Evolutionary conservation across 306 rosid genomes (phyloP), one percentile per base, ranked within the genome.

Genomic region (Erythrophleum fordii): DNA sequence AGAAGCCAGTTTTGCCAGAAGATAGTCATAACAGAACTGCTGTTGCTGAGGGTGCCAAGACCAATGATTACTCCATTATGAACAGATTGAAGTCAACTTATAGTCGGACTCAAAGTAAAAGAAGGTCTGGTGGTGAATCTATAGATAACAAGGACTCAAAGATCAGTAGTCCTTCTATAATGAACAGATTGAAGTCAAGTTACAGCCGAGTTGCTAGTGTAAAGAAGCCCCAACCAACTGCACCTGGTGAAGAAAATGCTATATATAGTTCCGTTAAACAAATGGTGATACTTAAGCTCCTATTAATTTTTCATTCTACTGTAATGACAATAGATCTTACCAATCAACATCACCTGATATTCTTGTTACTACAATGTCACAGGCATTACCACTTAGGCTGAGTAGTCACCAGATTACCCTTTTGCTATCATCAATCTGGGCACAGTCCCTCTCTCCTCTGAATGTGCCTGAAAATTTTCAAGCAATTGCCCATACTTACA

Each of bases 401-500:
- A 93, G 99, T 86, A 95, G 91, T 85, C 97, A 84, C 82, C 99
- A 95, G 88, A 93, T 95, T 80, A 87, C 92, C 75, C 93, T 90
- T 75, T 79, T 95, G 87, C 90, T 95, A 51, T 95, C 95, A 69
- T 95, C 99, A 78, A 85, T 95, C 85, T 91, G 90, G 91, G 98
- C 80, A 28, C 99, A 95, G 85, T 88, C 97, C 78, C 20, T 91
- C 73, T 90, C 96, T 77, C 90, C 97, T 58, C 77, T 80, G 69
- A 95, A 95, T 80, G 77, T 84, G 65, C 94, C 99, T 49, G 93
- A 83, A 86, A 95, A 88, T 80, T 95, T 89, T 86, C 97, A 91
- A 91, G 99, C 97, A 84, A 93, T 95, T 28, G 91, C 99, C 77
- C 99, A 95, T 83, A 93, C 98, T 25, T 90, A 87, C 84, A 86